A percentile compares a stretch with the other conserved stretches of the same genome.
phyloP scores from a whole-genome alignment of 2,329 filamentous ascomycete species.

The Hymenoscyphus scutula region DNA sequence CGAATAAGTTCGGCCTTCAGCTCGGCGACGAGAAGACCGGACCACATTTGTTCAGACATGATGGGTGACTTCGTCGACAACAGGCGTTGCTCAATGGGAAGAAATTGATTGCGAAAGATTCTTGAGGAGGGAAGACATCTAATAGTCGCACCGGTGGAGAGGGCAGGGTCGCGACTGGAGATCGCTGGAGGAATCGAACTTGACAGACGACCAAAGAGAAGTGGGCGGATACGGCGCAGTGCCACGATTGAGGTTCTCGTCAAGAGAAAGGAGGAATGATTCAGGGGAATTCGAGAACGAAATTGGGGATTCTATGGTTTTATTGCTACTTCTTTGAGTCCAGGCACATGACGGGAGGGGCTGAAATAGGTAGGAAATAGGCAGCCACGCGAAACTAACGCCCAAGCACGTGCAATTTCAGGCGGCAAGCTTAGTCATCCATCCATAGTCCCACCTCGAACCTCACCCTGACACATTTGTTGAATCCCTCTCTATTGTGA shows the following conservation, averaged over 20 bases:
- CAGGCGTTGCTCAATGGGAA: neutral
- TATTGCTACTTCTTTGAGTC: neutral
- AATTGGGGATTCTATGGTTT: neutral
- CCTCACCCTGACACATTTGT: no score
- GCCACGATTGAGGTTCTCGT: neutral
- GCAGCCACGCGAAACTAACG: no score
- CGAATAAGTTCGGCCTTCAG: slow-evolving; percentile 10
- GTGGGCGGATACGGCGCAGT: neutral
- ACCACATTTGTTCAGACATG: neutral
- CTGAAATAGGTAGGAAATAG: no score
- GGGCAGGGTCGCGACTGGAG: neutral
- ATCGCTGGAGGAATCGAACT: neutral
- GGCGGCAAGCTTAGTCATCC: no score
- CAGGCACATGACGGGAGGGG: no score
- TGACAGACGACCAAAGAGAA: neutral
- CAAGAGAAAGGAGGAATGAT: neutral
- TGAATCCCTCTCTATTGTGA: no score
- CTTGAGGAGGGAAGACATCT: neutral
- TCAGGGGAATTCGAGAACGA: neutral
- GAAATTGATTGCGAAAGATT: neutral
- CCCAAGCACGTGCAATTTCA: no score
- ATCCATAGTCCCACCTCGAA: no score
- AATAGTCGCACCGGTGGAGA: neutral
- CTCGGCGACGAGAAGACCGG: slow-evolving; percentile 4
- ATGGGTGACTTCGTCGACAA: neutral